Evolutionary conservation across 495 filamentous ascomycete species (phyloP), one percentile per base, ranked within the genome.

Genomic region (Gamarada debralockiae): DNA sequence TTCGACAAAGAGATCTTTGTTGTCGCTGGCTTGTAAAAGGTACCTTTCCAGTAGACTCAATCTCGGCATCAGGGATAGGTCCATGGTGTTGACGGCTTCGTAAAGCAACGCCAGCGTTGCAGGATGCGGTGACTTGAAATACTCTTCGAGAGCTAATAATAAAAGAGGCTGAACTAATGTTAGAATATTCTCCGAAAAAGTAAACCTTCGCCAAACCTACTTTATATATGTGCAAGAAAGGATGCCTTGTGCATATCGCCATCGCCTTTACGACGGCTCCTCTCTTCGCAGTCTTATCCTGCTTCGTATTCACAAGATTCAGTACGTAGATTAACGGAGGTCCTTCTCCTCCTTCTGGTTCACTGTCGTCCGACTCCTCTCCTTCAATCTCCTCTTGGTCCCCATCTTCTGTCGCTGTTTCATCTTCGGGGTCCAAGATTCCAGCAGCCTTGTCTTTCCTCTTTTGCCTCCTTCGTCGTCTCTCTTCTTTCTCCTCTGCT

Each of bases 141-240:
- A 99, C 60, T 97, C 91, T 65, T 97, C 93, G 36, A 99, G 73
- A 1, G 93, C 93, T n/a, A 99, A 73, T 50, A 99, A 76, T 43
- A 99, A 78, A 17, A 99, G 80, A 52, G 93, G 93, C 89, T 95
- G 31, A 4, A n/a, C 18, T 10, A 33, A 48, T 3, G 21, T 51
- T 43, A 54, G 39, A 29, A 42, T 29, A 50, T 18, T 18, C 47
- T 31, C 17, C 20, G 36, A 40, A 24, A 17, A 15, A 48, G 33
- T 12, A 15, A 31, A 22, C 21, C n/a, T 21, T 24, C 22, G 50
- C 14, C 45, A 55, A 29, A 33, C 71, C 44, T 63, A 90, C 90
- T 80, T 97, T 98, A 70, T 97, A 98, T 51, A 98, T 97, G 68
- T 98, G 92, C 46, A 98, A 76, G 65, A 98, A 98, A n/a, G 93